Evolutionary conservation across 169 alveolate genomes (phyloP).

Genomic region (Besnoitia besnoiti): DNA sequence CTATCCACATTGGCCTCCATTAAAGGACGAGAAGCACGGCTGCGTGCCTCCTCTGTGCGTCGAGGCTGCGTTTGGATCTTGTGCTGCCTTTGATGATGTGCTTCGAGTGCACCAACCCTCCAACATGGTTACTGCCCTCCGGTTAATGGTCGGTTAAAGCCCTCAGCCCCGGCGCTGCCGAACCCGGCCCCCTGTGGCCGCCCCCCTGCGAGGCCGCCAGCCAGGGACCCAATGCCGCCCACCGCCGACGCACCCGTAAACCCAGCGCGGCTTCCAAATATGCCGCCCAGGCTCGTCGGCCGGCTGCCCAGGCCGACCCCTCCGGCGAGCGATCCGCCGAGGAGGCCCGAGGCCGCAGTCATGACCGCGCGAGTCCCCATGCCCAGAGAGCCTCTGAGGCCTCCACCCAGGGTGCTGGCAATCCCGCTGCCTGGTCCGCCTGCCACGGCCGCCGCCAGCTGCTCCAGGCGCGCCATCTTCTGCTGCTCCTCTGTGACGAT

Average conservation of each 20-base stretch:
- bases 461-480: neutral
- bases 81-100: too few species aligned
- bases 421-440: slow-evolving; percentile 10
- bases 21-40: too few species aligned
- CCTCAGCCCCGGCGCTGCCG: too few species aligned
- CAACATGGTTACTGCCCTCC: too few species aligned
- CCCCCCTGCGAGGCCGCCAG: neutral
- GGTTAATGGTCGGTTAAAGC: too few species aligned
- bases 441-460: neutral
- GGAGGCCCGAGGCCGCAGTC: neutral
- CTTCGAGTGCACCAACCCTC: too few species aligned
- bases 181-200: too few species aligned
- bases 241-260: neutral
- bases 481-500: neutral
- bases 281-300: too few species aligned
- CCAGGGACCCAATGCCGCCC: neutral
- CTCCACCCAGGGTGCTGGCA: neutral
- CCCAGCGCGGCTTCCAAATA: neutral
- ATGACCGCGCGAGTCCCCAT: neutral
- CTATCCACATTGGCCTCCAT: too few species aligned
- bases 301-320: neutral
- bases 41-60: too few species aligned
- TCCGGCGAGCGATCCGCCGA: neutral
- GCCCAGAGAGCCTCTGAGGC: neutral
- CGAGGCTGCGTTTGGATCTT: too few species aligned